Evolutionary conservation across 1,139 yeast species (phyloP), one percentile per base, ranked within the genome.

Genomic region (Taphrina sp.): DNA sequence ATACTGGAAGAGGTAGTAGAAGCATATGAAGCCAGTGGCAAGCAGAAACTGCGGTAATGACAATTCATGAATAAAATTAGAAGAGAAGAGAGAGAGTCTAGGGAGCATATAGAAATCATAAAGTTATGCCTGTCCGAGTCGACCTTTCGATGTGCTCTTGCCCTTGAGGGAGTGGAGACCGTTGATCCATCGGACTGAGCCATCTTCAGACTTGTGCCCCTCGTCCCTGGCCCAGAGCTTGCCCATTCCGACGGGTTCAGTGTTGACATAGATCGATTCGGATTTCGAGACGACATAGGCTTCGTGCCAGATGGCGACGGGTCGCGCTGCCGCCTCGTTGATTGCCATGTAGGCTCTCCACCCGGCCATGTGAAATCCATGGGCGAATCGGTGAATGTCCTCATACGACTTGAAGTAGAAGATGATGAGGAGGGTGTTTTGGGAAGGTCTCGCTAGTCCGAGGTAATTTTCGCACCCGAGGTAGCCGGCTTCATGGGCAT

Each of bases 21-120:
- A n/a, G 24, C 26, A 8, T 49, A 29, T 34, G 54, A 49, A n/a
- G 54, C 44, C 5, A 36, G 38, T 14, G 46, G 36, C 29, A 41
- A 35, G 39, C 54, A 49, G 37, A 41, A 42, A 23, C 39, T 49
- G 5, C 35, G 36, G 34, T 47, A 22, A 26, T 17, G 42, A n/a
- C n/a, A n/a, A n/a, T n/a, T n/a, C n/a, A n/a, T 35, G 16, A 22
- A 35, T 3, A 16, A 35, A n/a, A n/a, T n/a, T n/a, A n/a, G n/a
- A n/a, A n/a, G n/a, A n/a, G n/a, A n/a, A n/a, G n/a, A n/a, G n/a
- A n/a, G n/a, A n/a, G n/a, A n/a, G n/a, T n/a, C n/a, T n/a, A n/a
- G n/a, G n/a, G n/a, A n/a, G n/a, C n/a, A n/a, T n/a, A n/a, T n/a
- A n/a, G n/a, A n/a, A n/a, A n/a, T n/a, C n/a, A n/a, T n/a, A n/a